phyloP scores from a whole-genome alignment of 2,329 filamentous ascomycete genomes.

The Mycosphaerella sp. region DNA sequence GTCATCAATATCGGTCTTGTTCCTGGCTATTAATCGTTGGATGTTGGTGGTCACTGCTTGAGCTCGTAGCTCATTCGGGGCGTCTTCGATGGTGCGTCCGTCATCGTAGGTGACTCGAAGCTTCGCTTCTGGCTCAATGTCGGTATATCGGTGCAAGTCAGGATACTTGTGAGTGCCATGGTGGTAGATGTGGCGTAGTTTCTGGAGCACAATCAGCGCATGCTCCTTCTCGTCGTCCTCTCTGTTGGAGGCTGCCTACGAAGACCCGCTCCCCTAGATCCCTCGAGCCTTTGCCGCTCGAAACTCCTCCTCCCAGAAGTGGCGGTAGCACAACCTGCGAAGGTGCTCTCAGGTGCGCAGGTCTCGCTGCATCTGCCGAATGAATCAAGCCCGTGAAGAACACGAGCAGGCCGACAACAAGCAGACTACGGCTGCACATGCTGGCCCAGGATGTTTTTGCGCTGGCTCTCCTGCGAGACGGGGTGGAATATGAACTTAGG shows the following conservation, averaged over 20 bases:
- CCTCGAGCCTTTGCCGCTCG: not conserved
- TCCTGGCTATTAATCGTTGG: constrained; percentile 72
- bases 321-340: constrained; percentile 10
- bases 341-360: constrained; percentile 4
- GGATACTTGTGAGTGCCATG: constrained; percentile 79
- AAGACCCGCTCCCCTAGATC: constrained; percentile 12
- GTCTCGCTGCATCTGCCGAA: constrained; percentile 12
- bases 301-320: not conserved
- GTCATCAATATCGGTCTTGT: constrained; percentile 67
- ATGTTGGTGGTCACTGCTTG: constrained; percentile 52
- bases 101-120: constrained; percentile 26
- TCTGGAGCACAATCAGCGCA: constrained; percentile 34
- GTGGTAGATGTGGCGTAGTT: constrained; percentile 83
- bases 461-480: not conserved
- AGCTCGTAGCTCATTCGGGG: constrained; percentile 41
- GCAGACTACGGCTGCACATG: constrained; percentile 21
- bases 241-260: not conserved
- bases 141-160: constrained; percentile 65
- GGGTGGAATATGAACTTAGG: not conserved
- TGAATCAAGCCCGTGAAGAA: constrained; percentile 1
- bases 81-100: constrained; percentile 35
- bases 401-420: constrained; percentile 19
- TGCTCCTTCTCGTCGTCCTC: not conserved
- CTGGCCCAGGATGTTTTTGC: constrained; percentile 7
- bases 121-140: constrained; percentile 57